These are phyloP conservation scores for Nannochloropsis salina DNA, from an alignment of 108 stramenopile species.

Conservation along the genomic window DNA sequence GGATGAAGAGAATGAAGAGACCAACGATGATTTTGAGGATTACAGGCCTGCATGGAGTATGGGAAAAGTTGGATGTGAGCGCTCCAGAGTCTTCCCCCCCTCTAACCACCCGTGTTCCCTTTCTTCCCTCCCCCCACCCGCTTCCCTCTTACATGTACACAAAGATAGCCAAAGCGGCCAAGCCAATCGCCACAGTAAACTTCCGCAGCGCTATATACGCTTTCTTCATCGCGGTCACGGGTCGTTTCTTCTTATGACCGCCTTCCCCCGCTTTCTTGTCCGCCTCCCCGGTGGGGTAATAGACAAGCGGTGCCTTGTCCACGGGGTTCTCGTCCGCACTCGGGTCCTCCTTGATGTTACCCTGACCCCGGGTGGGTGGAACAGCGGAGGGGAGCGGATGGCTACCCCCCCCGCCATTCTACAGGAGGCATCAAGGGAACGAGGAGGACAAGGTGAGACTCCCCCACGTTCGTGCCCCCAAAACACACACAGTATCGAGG, in stretches of 20 bases:
- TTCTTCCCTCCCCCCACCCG: not conserved
- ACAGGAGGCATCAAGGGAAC: not conserved
- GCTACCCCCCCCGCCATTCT: not conserved
- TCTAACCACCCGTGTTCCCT: not conserved
- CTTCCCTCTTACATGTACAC: not conserved
- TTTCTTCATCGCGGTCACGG: conserved; percentile 1
- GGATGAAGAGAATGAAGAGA: not conserved
- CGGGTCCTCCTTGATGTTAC: not conserved
- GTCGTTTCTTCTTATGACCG: not conserved
- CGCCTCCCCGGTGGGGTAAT: not conserved
- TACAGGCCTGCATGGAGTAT: not conserved
- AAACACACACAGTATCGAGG: not conserved
- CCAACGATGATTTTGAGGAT: not conserved
- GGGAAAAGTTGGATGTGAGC: not conserved
- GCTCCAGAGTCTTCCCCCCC: not conserved
- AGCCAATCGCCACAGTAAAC: not conserved
- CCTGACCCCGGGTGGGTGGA: not conserved
- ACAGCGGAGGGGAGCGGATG: not conserved
- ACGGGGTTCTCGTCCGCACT: not conserved
- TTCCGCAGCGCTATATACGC: not conserved
- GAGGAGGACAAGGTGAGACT: not conserved
- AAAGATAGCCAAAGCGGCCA: not conserved
- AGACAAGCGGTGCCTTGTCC: not conserved
- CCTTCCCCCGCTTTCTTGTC: not conserved
- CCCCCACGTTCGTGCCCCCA: not conserved